phyloP scores from a whole-genome alignment of 164 flowering plant species.

The Magnolia officinalis region DNA sequence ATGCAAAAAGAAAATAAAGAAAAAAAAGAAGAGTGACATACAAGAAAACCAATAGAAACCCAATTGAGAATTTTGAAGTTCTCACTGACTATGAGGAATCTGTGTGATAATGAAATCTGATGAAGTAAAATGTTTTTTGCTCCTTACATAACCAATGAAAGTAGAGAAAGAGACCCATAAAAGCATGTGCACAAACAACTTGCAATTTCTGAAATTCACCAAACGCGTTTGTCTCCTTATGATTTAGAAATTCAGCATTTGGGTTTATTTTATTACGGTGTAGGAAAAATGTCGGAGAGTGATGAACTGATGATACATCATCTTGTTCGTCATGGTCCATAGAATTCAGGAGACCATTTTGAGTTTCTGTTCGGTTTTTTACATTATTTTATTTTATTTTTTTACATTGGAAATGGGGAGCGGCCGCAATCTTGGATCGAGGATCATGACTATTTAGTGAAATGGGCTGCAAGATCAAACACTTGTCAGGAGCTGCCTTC shows the following conservation, averaged over 20 bases:
- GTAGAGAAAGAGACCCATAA: too few relatives aligned
- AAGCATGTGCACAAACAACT: too few relatives aligned
- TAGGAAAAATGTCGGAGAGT: not conserved
- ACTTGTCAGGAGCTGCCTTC: too few relatives aligned
- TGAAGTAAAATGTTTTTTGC: too few relatives aligned
- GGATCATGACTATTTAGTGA: not conserved
- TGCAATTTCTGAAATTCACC: too few relatives aligned
- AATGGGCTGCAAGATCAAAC: too few relatives aligned
- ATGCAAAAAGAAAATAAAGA: too few relatives aligned
- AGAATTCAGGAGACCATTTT: constrained; percentile 1
- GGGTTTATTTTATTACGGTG: not conserved
- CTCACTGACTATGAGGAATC: too few relatives aligned
- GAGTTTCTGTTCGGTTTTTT: not conserved
- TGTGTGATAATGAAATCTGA: too few relatives aligned
- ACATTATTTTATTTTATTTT: not conserved
- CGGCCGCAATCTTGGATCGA: not conserved
- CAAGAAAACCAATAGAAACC: not conserved
- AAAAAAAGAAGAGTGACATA: not conserved
- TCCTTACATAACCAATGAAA: too few relatives aligned
- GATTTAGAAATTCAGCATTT: not conserved
- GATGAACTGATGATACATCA: constrained; percentile 14
- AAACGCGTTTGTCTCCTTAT: not conserved
- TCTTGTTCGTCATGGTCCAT: constrained; percentile 23
- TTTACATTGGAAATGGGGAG: not conserved
- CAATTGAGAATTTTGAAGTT: too few relatives aligned